These are phyloP conservation scores for Balamuthia mandrillaris DNA, from an alignment of 208 protist species.

Conservation along the genomic window DNA sequence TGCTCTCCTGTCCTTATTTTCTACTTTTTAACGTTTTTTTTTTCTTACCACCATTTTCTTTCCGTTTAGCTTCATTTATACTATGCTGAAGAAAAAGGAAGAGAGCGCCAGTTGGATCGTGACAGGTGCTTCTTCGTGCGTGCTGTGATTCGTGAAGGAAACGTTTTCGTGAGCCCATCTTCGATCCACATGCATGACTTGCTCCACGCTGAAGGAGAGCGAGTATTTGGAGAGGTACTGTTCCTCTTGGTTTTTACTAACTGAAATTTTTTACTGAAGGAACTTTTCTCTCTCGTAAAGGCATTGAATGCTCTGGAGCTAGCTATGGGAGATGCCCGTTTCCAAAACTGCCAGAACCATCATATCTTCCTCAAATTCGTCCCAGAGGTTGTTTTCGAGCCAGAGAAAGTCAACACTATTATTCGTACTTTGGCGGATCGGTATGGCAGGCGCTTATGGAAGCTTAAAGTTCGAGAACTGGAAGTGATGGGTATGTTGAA, in stretches of 20 bases:
- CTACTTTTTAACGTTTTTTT: too few relatives aligned
- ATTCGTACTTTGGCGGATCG: constrained; percentile 52
- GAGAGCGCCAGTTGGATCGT: constrained; percentile 38
- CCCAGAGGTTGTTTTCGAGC: constrained; percentile 61
- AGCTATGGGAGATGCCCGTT: background rate
- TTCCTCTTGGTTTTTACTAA: background rate
- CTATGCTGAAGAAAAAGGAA: constrained; percentile 64
- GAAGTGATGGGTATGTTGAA: constrained; percentile 55
- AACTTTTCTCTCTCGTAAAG: constrained; percentile 46
- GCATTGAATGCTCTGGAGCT: background rate
- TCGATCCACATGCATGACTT: background rate
- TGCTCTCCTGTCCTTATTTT: too few relatives aligned
- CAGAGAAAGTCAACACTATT: constrained; percentile 56
- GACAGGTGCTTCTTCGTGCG: constrained; percentile 84
- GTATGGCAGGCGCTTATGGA: constrained; percentile 64
- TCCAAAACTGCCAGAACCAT: constrained; percentile 13
- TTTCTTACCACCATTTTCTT: too few relatives aligned
- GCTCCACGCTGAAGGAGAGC: constrained; percentile 4
- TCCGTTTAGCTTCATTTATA: constrained; percentile 90
- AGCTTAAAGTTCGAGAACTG: constrained; percentile 61
- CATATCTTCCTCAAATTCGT: constrained; percentile 74
- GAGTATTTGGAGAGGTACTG: background rate
- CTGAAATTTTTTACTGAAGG: background rate
- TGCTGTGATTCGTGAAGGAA: constrained; percentile 80
- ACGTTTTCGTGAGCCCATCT: constrained; percentile 55